These are phyloP conservation scores for Nevesoporus exiguus DNA, from an alignment of 768 basidiomycete genomes.

Conservation along the genomic window DNA sequence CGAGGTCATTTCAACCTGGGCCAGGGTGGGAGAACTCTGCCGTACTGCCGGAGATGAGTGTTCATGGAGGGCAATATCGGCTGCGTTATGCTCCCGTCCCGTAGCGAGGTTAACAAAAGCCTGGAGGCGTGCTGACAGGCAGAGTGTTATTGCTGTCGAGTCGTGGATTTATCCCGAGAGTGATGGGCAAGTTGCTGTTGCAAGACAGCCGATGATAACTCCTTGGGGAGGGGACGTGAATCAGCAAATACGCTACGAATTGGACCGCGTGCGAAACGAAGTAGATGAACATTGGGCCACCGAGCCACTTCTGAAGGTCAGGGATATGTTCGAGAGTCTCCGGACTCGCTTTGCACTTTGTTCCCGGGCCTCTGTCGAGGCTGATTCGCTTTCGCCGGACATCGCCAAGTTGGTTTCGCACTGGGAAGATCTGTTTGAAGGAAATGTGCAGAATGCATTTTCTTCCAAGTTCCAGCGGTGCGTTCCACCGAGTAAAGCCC, in stretches of 20 bases:
- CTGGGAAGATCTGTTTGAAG: constrained; percentile 51
- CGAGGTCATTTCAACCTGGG: constrained; percentile 72
- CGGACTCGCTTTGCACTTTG: constrained; percentile 50
- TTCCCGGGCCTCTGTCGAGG: constrained; percentile 37
- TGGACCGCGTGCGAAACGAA: constrained; percentile 45
- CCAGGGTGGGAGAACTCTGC: constrained; percentile 67
- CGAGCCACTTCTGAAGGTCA: constrained; percentile 39
- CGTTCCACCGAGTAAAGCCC: constrained; percentile 20
- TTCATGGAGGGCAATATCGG: constrained; percentile 71
- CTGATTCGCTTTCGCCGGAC: constrained; percentile 44
- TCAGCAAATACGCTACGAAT: constrained; percentile 41
- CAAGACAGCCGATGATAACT: constrained; percentile 45
- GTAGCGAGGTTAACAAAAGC: constrained; percentile 74
- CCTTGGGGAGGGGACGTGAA: constrained; percentile 69
- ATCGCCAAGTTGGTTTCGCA: constrained; percentile 48
- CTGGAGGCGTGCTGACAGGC: constrained; percentile 71
- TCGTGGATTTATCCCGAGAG: constrained; percentile 56
- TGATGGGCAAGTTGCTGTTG: constrained; percentile 29
- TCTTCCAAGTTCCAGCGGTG: constrained; percentile 63
- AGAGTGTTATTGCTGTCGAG: constrained; percentile 56
- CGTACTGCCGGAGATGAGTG: constrained; percentile 73
- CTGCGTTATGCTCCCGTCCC: constrained; percentile 68
- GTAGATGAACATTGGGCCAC: constrained; percentile 45
- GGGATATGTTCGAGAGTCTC: constrained; percentile 50
- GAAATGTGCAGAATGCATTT: constrained; percentile 37